Base-by-base conservation (phyloP, 805 yeast species). In the Candida hungchunana region DNA sequence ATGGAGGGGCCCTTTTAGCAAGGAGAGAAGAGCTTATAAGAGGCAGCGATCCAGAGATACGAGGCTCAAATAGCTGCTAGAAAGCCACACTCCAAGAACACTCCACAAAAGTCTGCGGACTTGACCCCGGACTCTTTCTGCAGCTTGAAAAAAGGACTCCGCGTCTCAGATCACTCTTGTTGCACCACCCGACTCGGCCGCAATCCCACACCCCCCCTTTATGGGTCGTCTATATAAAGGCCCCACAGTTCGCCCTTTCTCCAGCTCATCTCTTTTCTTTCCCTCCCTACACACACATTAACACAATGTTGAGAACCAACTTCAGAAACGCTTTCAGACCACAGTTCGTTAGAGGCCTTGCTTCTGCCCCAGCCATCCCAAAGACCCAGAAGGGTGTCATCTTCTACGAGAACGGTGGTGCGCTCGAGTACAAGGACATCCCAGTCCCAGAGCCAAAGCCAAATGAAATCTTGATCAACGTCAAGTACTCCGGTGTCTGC, bases 401-500 rank as follows among this genome's bases (percentile, higher is more conserved):
- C 44, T 73, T 73, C 56, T 74, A 73, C 56, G 69, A 67, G 51
- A 61, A 64, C 53, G 73, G 73, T 43, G 78, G 77, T 41, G 60
- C 60, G 18, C 58, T 73, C 54, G 55, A 58, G 29, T 73, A 71
- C 63, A 64, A 64, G 47, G 79, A 75, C 53, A 67, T 72, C 38
- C 70, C 76, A 24, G 78, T 73, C 23, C 81, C 85, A 57, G 60
- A 44, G 31, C 84, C 84, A 57, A 74, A 73, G 58, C 63, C 84
- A 44, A 76, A 69, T 54, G 84, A 79, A 60, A 62, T 79, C 40
- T 67, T 79, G 58, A 68, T 79, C 52, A 73, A 79, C 55, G 79
- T 79, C 56, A 77, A 77, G 63, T 79, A 76, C 65, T 78, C 85
- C 10, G 85, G 85, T 62, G 84, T 79, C 39, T 79, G 85, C 58